A percentile compares a stretch with the other conserved stretches of the same genome.
Conservation (phyloP, 805 yeast genomes). For the Starmera dryadoides region DNA sequence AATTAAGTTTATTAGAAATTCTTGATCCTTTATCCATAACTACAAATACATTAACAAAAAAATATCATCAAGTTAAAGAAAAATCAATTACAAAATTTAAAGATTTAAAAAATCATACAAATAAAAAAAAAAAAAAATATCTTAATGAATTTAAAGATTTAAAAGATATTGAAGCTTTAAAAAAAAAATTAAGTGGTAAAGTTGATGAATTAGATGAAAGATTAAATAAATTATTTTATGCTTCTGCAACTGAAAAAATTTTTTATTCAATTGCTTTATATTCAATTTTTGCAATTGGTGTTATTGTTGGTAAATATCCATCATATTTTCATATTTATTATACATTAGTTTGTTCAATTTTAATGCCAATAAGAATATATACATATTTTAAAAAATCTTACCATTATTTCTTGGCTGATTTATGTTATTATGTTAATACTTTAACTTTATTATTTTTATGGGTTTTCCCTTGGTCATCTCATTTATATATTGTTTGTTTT, state of each 20-base stretch:
- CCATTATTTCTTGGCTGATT: conserved; percentile 86
- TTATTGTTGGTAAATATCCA: conserved; percentile 72
- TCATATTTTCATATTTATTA: conserved; percentile 70
- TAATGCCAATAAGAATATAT: conserved; percentile 82
- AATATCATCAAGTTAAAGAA: conserved; percentile 18
- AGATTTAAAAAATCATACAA: conserved; percentile 13
- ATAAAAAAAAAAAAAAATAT: conserved; percentile 11
- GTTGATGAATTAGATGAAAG: conserved; percentile 32
- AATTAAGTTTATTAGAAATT: conserved; percentile 19
- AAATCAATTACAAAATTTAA: conserved; percentile 13
- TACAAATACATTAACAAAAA: conserved; percentile 15
- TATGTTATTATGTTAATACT: conserved; percentile 85
- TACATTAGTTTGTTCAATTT: conserved; percentile 46
- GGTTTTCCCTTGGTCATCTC: conserved; percentile 69
- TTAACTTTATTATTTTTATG: conserved; percentile 68
- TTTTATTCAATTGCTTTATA: conserved; percentile 73
- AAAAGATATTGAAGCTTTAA: conserved; percentile 14
- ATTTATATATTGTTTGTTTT: conserved; percentile 75
- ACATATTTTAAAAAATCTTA: conserved; percentile 72
- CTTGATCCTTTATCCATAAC: conserved; percentile 22
- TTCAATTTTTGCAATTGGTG: conserved; percentile 63
- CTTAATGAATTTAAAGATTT: conserved; percentile 15
- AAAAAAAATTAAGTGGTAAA: conserved; percentile 17
- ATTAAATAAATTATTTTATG: conserved; percentile 28
- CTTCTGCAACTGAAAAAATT: conserved; percentile 61